phyloP scores from a whole-genome alignment of 306 rosid species.

The Trifolium pratense region DNA sequence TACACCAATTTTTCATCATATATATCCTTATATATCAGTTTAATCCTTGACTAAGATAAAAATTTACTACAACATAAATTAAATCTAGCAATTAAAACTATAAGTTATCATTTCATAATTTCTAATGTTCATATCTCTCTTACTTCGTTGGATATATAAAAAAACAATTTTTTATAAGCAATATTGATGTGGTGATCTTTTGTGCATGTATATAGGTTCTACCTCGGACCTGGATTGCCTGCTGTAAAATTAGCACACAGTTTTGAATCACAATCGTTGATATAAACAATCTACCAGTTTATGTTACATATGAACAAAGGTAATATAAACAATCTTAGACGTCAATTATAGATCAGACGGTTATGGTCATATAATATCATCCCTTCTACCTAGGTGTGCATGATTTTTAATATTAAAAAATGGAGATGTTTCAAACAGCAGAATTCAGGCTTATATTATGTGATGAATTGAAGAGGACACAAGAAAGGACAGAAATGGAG shows the following conservation, averaged over 20 bases:
- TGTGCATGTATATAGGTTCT: background rate
- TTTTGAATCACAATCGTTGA: too few species aligned
- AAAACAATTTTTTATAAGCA: background rate
- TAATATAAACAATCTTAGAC: too few species aligned
- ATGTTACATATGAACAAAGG: too few species aligned
- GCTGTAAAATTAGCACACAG: too few species aligned
- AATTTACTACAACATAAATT: background rate
- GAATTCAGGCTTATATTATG: slow-evolving; percentile 41
- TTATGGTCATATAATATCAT: too few species aligned
- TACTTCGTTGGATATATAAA: background rate
- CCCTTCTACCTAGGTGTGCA: slow-evolving; percentile 11
- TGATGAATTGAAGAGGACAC: slow-evolving; percentile 46
- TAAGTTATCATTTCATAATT: background rate
- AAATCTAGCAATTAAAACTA: background rate
- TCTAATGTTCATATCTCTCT: background rate
- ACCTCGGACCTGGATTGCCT: background rate
- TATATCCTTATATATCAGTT: background rate
- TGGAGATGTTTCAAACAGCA: background rate
- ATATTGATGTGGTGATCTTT: background rate
- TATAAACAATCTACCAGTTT: too few species aligned
- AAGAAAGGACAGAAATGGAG: slow-evolving; percentile 40
- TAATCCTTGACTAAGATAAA: background rate
- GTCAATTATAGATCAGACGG: too few species aligned
- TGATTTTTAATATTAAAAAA: background rate
- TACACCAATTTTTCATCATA: background rate